Percentiles rank a stretch among this genome's conserved stretches.
phyloP scores from a whole-genome alignment of 2,329 filamentous ascomycete species.

The Juglanconis sp. region DNA sequence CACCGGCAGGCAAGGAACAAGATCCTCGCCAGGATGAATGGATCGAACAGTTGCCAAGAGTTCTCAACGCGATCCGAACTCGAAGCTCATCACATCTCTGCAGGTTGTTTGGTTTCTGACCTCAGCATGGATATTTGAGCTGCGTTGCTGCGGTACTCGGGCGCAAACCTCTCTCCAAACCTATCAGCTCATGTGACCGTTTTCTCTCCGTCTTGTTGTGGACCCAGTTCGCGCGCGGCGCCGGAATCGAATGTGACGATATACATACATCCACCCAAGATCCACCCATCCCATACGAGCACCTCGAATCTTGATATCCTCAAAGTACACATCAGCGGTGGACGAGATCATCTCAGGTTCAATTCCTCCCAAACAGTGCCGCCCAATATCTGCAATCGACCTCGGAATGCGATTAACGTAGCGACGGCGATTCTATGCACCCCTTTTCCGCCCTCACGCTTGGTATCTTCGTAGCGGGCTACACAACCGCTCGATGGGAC shows the following conservation, averaged over 20 bases:
- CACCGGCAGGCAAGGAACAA: neutral
- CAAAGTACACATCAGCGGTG: neutral
- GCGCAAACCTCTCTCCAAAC: too few species aligned
- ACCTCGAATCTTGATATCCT: neutral
- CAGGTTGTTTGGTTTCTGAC: too few species aligned
- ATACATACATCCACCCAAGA: neutral
- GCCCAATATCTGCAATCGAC: neutral
- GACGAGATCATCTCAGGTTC: neutral
- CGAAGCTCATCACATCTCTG: neutral
- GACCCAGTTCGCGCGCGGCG: neutral
- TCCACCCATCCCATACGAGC: neutral
- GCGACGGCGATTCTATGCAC: conserved; percentile 73
- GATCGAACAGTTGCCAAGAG: neutral
- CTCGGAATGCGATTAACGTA: conserved; percentile 42
- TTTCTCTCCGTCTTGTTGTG: neutral
- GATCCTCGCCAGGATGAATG: neutral
- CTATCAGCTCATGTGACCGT: neutral
- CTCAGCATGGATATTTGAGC: neutral
- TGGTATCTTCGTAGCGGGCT: conserved; percentile 98
- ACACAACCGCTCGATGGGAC: conserved; percentile 99
- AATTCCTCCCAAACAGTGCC: neutral
- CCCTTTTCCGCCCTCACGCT: conserved; percentile 93
- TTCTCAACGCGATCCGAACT: neutral
- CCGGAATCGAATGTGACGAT: neutral
- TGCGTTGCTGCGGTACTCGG: too few species aligned